Evolutionary conservation across 176 grass and related monocot species (phyloP), one percentile per base, ranked within the genome.

Genomic region (Oryza meridionalis): DNA sequence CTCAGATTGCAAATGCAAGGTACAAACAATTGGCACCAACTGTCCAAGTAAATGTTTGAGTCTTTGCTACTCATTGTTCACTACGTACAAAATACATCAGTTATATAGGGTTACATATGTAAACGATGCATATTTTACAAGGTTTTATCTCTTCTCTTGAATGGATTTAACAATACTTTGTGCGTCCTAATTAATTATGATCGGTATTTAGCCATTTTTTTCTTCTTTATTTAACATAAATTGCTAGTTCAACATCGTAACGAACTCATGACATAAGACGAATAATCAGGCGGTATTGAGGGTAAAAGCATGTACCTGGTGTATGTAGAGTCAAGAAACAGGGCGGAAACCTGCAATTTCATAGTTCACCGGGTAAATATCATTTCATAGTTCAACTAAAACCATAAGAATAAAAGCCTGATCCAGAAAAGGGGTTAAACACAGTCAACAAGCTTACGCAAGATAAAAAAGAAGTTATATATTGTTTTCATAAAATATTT

Each of bases 391-490:
- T 77, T 68, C 15, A 4, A 25, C 42, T 66, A 12, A 10, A 47
- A 47, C 12, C 11, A 47, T 47, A 49, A 33, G 1, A 6, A n/a
- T 4, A 51, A 44, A 32, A 62, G 26, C 15, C 0, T 9, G 21
- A 80, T 6, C 38, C 4, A 31, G 11, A 14, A 70, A 49, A 45
- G 29, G 26, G 13, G 53, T 3, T 81, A 75, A 16, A 82, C 7
- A 77, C 38, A 72, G 65, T 83, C 15, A 53, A 65, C 66, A 68
- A 70, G n/a, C 14, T 70, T 42, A 49, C 15, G 29, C 16, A 65
- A 77, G 51, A 8, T 21, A 55, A 29, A 9, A 51, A 73, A 40
- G 64, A 40, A n/a, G 37, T 11, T 71, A 7, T 6, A 32, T 35
- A 14, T 9, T n/a, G 2, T 68, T 74, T 32, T 13, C 42, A 79